Percentiles rank a stretch among this genome's conserved stretches.
These are phyloP conservation scores for Phytomonas sp. DNA, from an alignment of 208 protist species.

Conservation along the genomic window DNA sequence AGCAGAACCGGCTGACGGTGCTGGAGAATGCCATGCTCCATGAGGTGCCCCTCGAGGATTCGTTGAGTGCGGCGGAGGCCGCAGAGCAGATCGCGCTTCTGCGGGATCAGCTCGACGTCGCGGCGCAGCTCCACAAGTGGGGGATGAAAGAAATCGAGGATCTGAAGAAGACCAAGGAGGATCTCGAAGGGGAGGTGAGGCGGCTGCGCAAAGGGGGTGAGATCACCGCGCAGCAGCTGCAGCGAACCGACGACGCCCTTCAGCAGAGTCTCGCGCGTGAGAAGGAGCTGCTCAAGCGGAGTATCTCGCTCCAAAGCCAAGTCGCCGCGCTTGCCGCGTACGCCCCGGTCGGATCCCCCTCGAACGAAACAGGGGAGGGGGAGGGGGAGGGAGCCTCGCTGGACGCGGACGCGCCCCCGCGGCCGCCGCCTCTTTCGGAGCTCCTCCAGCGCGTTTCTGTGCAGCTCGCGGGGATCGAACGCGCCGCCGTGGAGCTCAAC, in stretches of 20 bases:
- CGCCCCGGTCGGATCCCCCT: neutral
- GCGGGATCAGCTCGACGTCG: slow-evolving; percentile 36
- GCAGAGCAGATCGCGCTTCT: slow-evolving; percentile 50
- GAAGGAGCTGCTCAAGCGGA: slow-evolving; percentile 24
- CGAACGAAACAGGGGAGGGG: neutral
- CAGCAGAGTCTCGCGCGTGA: slow-evolving; percentile 32
- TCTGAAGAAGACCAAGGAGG: slow-evolving; percentile 15
- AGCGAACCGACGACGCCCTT: slow-evolving; percentile 16
- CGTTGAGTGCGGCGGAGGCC: slow-evolving; percentile 58
- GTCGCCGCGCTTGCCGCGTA: slow-evolving; percentile 18
- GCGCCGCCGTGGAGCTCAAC: neutral
- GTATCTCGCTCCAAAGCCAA: slow-evolving; percentile 30
- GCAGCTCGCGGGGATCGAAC: neutral
- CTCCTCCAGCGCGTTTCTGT: neutral
- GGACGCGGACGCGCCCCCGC: neutral
- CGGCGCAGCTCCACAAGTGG: slow-evolving; percentile 25
- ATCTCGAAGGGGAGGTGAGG: slow-evolving; percentile 13
- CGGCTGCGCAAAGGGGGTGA: neutral
- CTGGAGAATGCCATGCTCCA: slow-evolving; percentile 67
- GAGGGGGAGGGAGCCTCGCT: neutral
- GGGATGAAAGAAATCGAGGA: slow-evolving; percentile 19
- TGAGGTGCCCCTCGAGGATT: slow-evolving; percentile 54
- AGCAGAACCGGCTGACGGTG: slow-evolving; percentile 62
- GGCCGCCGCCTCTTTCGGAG: neutral
- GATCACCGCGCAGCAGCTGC: neutral